Evolutionary conservation across 768 basidiomycete genomes (phyloP), one percentile per base, ranked within the genome.

Genomic region (Boletus reticulatus): DNA sequence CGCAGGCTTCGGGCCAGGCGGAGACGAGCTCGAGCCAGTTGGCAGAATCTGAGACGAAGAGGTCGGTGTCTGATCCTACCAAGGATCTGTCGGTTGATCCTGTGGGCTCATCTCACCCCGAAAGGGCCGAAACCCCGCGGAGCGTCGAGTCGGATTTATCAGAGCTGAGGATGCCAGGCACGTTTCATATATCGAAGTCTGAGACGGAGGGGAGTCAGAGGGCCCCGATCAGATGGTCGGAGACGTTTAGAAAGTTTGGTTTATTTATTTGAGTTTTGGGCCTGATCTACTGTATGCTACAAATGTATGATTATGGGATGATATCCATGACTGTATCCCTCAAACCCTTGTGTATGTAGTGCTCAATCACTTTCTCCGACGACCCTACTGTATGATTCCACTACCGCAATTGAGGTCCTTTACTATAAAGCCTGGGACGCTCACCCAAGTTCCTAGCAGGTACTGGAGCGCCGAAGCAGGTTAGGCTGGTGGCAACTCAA

Each of bases 121-220:
- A 56, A 37, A 37, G 13, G 12, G 13, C 36, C 2, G 36, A 29
- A 36, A 43, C 42, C 2, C 55, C 47, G 20, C 31, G 29, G 36
- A 67, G 73, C 38, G 64, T 71, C 27, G 73, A 75, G 27, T 53
- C 67, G 7, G 72, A 75, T 43, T 55, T 74, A 29, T 56, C 67
- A 20, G 72, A 75, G 36, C 58, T 74, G 52, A 63, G 48, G 51
- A 84, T 85, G 69, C 84, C 84, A 2, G 83, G 84, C 11, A 79
- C 80, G 31, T 83, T 84, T 57, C 72, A 77, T 54, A 39, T 68
- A 8, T 54, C 66, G 27, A 43, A 45, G 36, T 43, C 8, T 16
- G 60, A 62, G 39, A 44, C 41, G 52, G 54, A 54, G 24, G 27
- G 29, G 19, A 19, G 2, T 16, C 54, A 16, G 10, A 36, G 52